Base-by-base conservation (phyloP, 2,329 filamentous ascomycete species). In the Sporothrix brasiliensis region DNA sequence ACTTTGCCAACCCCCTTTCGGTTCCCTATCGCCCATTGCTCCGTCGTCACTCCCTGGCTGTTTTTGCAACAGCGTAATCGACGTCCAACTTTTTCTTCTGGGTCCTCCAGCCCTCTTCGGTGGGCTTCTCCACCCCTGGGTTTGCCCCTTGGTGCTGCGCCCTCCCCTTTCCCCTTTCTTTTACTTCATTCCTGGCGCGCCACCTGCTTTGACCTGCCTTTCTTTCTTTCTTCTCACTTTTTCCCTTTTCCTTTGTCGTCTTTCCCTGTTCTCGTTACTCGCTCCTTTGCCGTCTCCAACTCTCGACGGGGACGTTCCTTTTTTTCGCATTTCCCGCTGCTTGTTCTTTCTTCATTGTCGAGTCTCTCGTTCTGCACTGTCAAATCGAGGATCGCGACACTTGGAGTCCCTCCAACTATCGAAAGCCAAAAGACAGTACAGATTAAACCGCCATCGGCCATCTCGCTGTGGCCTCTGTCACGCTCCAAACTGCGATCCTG, bases 241-340 rank as follows among this genome's bases (percentile, higher is more conserved):
- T 69, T 11, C n/a, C 21, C 52, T 21, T n/a, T 30, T 44, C 27
- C 30, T 19, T 69, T 54, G 16, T 19, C 30, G 10, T 30, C 47
- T 49, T 53, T 16, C 34, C 34, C 9, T 19, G 41, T 69, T 54
- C 49, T 65, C 10, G 70, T 72, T 69, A 73, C 68, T 70, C 39
- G 67, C 58, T 71, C 67, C 52, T 52, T 44, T 41, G 19, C 49
- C 68, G 63, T 52, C 68, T 49, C 58, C 70, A 67, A 54, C 21
- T 47, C 69, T 70, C 69, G 73, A 60, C 70, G 58, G 69, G 66
- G 66, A 58, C 69, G 19, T 44, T n/a, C 24, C 47, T n/a, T 63
- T 24, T 39, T 54, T 68, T 50, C 67, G 66, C 63, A 30, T 53
- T 65, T 27, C 27, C 49, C 21, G 54, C 41, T 60, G 39, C 27